phyloP scores from a whole-genome alignment of 2,329 filamentous ascomycete genomes.

The Paecilomyces niveus region DNA sequence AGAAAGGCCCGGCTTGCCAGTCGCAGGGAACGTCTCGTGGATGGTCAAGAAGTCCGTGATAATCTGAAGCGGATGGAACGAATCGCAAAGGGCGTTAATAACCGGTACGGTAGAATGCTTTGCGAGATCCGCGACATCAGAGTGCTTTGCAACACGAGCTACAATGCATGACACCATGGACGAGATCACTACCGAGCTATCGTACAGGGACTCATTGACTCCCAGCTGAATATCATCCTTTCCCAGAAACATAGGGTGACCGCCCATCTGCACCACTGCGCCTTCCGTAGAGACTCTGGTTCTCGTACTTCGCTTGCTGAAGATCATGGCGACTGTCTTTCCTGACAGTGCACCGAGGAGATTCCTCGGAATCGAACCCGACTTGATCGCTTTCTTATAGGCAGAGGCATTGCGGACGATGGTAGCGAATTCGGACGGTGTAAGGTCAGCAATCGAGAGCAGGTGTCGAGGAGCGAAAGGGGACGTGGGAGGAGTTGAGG shows the following conservation, averaged over 20 bases:
- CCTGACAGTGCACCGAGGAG: constrained; percentile 60
- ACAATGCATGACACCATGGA: constrained; percentile 84
- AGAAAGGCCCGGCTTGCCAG: constrained; percentile 23
- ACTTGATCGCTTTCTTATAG: constrained; percentile 72
- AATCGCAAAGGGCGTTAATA: constrained; percentile 81
- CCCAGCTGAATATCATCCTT: constrained; percentile 95
- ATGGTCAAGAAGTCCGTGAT: constrained; percentile 93
- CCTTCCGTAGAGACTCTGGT: constrained; percentile 91
- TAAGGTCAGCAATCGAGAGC: constrained; percentile 83
- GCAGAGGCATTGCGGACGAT: constrained; percentile 75
- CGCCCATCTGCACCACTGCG: constrained; percentile 79
- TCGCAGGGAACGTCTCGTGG: constrained; percentile 63
- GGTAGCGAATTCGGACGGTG: constrained; percentile 67
- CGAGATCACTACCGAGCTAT: constrained; percentile 88
- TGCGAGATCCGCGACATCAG: constrained; percentile 65
- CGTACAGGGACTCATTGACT: constrained; percentile 87
- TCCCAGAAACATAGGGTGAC: constrained; percentile 92
- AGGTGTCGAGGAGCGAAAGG: constrained; percentile 71
- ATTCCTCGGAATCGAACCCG: constrained; percentile 51
- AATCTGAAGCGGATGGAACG: constrained; percentile 88
- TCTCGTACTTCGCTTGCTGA: constrained; percentile 90
- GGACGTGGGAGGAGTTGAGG: constrained; percentile 40
- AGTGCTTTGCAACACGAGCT: constrained; percentile 68
- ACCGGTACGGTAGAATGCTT: constrained; percentile 70
- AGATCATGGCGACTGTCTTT: constrained; percentile 88